Evolutionary conservation across 73 alveolate genomes (phyloP).

Genomic region (Blepharisma stoltei): DNA sequence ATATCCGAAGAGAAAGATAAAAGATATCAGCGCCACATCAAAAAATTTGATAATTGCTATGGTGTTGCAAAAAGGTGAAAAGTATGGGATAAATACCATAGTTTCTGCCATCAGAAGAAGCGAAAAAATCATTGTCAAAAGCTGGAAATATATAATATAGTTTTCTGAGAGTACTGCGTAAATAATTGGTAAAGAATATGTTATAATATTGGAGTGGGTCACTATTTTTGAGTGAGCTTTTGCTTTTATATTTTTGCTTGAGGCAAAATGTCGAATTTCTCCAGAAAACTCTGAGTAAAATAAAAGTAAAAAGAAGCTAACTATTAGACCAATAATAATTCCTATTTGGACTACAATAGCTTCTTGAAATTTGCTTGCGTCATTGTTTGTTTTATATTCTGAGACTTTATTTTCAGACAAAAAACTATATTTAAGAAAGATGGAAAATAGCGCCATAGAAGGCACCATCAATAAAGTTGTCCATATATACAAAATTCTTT

Average conservation of each 20-base stretch:
- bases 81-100: neutral
- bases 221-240: conserved; percentile 5
- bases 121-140: neutral
- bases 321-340: too few species aligned
- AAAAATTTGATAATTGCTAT: neutral
- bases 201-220: neutral
- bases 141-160: neutral
- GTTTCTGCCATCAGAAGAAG: neutral
- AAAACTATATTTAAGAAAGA: too few species aligned
- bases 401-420: too few species aligned
- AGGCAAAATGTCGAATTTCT: neutral
- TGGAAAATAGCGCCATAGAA: too few species aligned
- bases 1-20: neutral
- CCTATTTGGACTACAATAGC: too few species aligned
- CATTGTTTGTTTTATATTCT: too few species aligned
- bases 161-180: neutral
- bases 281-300: neutral
- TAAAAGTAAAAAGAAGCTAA: too few species aligned
- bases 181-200: neutral
- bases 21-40: neutral
- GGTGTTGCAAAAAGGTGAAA: neutral
- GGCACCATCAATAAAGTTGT: too few species aligned
- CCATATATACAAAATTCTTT: too few species aligned
- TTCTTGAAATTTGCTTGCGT: too few species aligned
- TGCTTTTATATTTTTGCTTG: neutral